Conservation (phyloP, 768 basidiomycete genomes). For the Baorangia bicolor region DNA sequence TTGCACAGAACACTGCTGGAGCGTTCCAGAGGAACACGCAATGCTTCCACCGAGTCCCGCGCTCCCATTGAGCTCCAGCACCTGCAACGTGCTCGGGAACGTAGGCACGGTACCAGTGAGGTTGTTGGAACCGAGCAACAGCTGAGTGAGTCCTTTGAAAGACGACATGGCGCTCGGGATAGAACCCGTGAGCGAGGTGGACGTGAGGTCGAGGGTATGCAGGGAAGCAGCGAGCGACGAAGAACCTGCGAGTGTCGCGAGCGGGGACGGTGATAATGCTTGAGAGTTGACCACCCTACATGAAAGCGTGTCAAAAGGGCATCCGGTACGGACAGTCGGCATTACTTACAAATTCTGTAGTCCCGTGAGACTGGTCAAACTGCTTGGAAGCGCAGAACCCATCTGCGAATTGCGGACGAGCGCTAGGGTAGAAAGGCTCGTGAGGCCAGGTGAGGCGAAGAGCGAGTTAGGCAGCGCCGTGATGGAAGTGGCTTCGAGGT, state of each 20-base stretch:
- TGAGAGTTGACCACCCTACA: slow-evolving; percentile 40
- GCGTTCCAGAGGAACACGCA: slow-evolving; percentile 9
- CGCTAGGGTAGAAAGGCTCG: slow-evolving; percentile 34
- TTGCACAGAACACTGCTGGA: slow-evolving; percentile 23
- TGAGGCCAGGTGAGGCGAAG: slow-evolving; percentile 34
- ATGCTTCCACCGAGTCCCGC: slow-evolving; percentile 34
- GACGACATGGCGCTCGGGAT: slow-evolving; percentile 37
- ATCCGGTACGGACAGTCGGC: neutral
- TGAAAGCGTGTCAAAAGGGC: neutral
- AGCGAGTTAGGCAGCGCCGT: slow-evolving; percentile 34
- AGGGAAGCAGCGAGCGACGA: slow-evolving; percentile 33
- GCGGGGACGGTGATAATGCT: slow-evolving; percentile 30
- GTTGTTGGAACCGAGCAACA: slow-evolving; percentile 41
- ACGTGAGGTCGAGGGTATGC: slow-evolving; percentile 39
- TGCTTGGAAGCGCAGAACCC: slow-evolving; percentile 38
- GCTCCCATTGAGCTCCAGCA: slow-evolving; percentile 38
- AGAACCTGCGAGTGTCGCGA: slow-evolving; percentile 33
- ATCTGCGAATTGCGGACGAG: slow-evolving; percentile 43
- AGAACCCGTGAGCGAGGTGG: slow-evolving; percentile 38
- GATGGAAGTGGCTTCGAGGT: slow-evolving; percentile 42
- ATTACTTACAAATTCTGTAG: slow-evolving; percentile 41
- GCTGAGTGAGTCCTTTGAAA: slow-evolving; percentile 35
- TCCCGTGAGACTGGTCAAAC: slow-evolving; percentile 28
- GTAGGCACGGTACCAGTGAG: slow-evolving; percentile 35
- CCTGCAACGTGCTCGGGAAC: slow-evolving; percentile 37